Percentiles rank a stretch among this genome's conserved stretches.
Evolutionary conservation across 225 moss, liverwort and hornwort species (phyloP).

Genomic region (Bryum argenteum): DNA sequence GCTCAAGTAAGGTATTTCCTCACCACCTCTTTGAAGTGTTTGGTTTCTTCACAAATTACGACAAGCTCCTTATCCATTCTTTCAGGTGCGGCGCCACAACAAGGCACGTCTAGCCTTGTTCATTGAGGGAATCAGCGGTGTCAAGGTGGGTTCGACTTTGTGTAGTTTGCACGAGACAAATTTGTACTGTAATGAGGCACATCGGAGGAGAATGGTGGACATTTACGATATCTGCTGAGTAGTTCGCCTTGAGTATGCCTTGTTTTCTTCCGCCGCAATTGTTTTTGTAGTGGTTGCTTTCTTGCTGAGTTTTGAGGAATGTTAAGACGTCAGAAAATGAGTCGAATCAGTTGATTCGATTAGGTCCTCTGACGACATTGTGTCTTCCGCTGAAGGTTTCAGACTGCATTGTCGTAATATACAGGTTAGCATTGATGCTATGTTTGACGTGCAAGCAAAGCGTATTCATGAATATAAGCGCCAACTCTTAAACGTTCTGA

Average conservation of each 20-base stretch:
- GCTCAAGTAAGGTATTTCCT: neutral
- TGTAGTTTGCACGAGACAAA: slow-evolving; percentile 1
- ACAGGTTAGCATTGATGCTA: slow-evolving; percentile 90
- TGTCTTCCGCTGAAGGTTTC: slow-evolving; percentile 20
- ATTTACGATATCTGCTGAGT: slow-evolving; percentile 4
- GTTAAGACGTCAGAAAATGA: neutral
- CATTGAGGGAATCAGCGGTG: slow-evolving; percentile 78
- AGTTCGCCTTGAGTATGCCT: slow-evolving; percentile 1
- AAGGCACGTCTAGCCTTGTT: slow-evolving; percentile 80
- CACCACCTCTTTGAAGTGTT: neutral
- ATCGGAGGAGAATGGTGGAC: slow-evolving; percentile 8
- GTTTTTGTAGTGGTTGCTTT: neutral
- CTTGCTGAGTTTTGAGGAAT: slow-evolving; percentile 14
- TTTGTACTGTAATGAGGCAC: slow-evolving; percentile 1
- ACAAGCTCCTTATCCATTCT: slow-evolving; percentile 22
- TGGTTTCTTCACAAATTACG: neutral
- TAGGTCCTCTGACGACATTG: slow-evolving; percentile 16
- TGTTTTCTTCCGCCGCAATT: neutral
- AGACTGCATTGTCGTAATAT: slow-evolving; percentile 16
- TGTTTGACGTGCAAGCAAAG: slow-evolving; percentile 98
- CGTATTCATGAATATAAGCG: slow-evolving; percentile 95
- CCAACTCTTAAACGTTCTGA: slow-evolving; percentile 81
- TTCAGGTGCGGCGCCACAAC: slow-evolving; percentile 81
- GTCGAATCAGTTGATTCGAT: slow-evolving; percentile 10
- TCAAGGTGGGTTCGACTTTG: slow-evolving; percentile 56